Conservation (phyloP, 345 rosid species). For the Eucalyptus tenuipes region DNA sequence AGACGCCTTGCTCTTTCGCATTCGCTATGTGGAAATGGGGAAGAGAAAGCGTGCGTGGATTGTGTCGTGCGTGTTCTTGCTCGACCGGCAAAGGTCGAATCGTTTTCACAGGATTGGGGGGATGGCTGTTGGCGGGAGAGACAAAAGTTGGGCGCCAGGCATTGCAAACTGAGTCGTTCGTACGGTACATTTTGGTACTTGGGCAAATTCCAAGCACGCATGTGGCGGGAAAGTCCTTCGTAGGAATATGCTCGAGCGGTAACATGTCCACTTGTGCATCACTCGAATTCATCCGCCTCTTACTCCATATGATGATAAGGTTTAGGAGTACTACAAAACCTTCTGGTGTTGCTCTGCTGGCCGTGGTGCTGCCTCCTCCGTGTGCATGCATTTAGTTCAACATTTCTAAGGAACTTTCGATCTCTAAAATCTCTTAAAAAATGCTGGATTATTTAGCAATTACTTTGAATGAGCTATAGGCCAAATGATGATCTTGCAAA, state of each 20-base stretch:
- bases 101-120: neutral
- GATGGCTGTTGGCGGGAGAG: neutral
- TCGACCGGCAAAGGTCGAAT: neutral
- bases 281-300: neutral
- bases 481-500: fast-evolving
- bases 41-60: neutral
- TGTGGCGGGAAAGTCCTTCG: neutral
- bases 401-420: no score
- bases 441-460: no score
- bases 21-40: neutral
- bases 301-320: neutral
- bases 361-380: neutral
- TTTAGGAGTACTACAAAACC: neutral
- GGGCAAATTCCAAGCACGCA: neutral
- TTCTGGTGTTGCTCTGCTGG: neutral
- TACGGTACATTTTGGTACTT: neutral
- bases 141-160: neutral
- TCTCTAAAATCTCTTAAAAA: no score
- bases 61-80: neutral
- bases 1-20: neutral
- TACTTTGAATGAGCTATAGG: no score
- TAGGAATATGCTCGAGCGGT: neutral
- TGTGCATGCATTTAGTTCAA: no score
- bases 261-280: neutral
- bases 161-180: neutral